phyloP scores from a whole-genome alignment of 2,329 filamentous ascomycete species.

The Pseudogymnoascus sp. region DNA sequence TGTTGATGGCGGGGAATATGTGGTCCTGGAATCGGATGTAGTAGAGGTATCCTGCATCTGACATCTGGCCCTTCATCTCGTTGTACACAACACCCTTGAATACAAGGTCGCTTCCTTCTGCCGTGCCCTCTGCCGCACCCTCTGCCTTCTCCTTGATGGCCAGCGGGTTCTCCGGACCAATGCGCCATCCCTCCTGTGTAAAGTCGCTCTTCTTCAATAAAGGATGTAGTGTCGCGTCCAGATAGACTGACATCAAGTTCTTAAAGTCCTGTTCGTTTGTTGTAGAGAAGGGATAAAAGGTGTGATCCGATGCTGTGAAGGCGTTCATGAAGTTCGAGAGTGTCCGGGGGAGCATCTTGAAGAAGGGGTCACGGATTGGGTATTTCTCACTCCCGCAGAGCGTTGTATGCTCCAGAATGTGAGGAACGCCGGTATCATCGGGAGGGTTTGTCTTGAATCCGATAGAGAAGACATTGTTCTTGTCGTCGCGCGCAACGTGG shows the following conservation, averaged over 20 bases:
- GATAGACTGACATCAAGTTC: slow-evolving; percentile 92
- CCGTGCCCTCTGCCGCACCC: slow-evolving; percentile 30
- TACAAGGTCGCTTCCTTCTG: slow-evolving; percentile 61
- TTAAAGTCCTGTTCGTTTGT: slow-evolving; percentile 93
- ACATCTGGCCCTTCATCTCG: slow-evolving; percentile 99
- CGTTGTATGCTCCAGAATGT: slow-evolving; percentile 96
- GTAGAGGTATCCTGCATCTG: slow-evolving; percentile 90
- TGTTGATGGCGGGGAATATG: slow-evolving; percentile 89
- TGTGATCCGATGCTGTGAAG: slow-evolving; percentile 93
- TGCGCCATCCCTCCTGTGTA: slow-evolving; percentile 91
- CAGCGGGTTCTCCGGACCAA: slow-evolving; percentile 80
- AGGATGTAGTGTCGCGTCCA: slow-evolving; percentile 87
- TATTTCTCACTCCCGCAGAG: slow-evolving; percentile 93
- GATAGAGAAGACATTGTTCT: slow-evolving; percentile 99
- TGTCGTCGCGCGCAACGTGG: slow-evolving; percentile 88
- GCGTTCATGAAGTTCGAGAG: slow-evolving; percentile 99
- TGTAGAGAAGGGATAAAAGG: slow-evolving; percentile 94
- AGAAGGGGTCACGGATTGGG: slow-evolving; percentile 97
- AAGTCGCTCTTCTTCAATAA: slow-evolving; percentile 88
- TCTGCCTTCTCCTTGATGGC: slow-evolving; percentile 37
- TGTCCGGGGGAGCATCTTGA: slow-evolving; percentile 97
- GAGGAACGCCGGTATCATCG: slow-evolving; percentile 89
- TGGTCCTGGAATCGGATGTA: slow-evolving; percentile 94
- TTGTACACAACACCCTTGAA: slow-evolving; percentile 99
- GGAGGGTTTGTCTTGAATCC: slow-evolving; percentile 99